Evolutionary conservation across 1,284 basidiomycete genomes (phyloP).

Genomic region (Fistulina hepatica): DNA sequence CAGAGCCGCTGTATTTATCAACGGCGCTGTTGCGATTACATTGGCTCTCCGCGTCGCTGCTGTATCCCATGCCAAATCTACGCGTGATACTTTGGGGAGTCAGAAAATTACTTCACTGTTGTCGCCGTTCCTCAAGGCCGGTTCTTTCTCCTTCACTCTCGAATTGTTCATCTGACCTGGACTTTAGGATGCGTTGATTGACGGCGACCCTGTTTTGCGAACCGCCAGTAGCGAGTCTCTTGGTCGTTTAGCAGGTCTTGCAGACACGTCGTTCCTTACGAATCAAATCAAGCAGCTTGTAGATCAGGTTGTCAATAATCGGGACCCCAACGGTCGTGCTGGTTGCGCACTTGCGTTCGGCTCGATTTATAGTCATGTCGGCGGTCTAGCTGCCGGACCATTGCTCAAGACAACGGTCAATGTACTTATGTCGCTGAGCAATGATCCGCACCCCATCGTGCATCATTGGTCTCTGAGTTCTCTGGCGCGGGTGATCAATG

Average conservation of each 20-base stretch:
- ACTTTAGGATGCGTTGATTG: slow-evolving; percentile 68
- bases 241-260: slow-evolving; percentile 78
- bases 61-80: slow-evolving; percentile 39
- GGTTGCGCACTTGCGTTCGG: slow-evolving; percentile 93
- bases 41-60: slow-evolving; percentile 62
- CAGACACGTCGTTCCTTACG: slow-evolving; percentile 79
- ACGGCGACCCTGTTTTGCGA: slow-evolving; percentile 72
- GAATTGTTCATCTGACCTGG: slow-evolving; percentile 1
- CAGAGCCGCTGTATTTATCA: slow-evolving; percentile 80
- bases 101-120: slow-evolving; percentile 59
- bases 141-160: slow-evolving; percentile 10
- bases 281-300: slow-evolving; percentile 87
- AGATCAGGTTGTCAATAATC: slow-evolving; percentile 93
- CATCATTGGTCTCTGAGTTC: slow-evolving; percentile 90
- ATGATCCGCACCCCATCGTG: slow-evolving; percentile 94
- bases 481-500: slow-evolving; percentile 79
- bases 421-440: slow-evolving; percentile 89
- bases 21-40: slow-evolving; percentile 72
- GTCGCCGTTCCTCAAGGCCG: slow-evolving; percentile 69
- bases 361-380: slow-evolving; percentile 88
- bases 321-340: slow-evolving; percentile 86
- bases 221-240: slow-evolving; percentile 83
- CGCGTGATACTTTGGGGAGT: slow-evolving; percentile 61
- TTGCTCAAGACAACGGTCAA: slow-evolving; percentile 95
- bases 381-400: slow-evolving; percentile 87